Base-by-base conservation (phyloP, 2,329 filamentous ascomycete genomes). In the Alternaria arborescens region DNA sequence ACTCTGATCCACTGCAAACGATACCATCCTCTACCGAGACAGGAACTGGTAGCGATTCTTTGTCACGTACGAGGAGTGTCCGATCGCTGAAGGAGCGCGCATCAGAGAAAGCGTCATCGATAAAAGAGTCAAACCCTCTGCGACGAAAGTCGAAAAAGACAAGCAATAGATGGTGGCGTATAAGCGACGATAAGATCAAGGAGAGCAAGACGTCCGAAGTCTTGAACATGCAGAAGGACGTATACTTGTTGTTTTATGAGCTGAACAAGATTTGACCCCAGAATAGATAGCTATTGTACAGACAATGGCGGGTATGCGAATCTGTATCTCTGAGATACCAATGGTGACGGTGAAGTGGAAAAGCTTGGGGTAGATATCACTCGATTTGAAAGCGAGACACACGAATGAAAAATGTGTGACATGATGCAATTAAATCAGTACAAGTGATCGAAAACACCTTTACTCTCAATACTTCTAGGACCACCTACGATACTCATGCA, bases 171-270 rank as follows among this genome's bases (percentile, higher is more conserved):
- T 99, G 95, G 95, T 99, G 95, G 95, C 88, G 95, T 36, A 97
- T 99, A 67, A 97, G 94, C 67, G 95, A 99, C 77, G 95, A 99
- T 68, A 97, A 96, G 79, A 88, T 98, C 71, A 95, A 94, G 75
- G 94, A 98, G 79, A 91, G 93, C 68, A 97, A 94, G 82, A 98
- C 94, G 6, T 88, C 86, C 55, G 95, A 99, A 69, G 93, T 99
- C 7, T 79, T 99, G 59, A 88, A 89, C 8, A 97, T 97, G 93
- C 93, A 97, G 80, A 90, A 90, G 71, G 95, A 99, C 79, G 94
- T 98, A 0, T 99, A 99, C 78, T 82, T 99, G 75, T 80, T 99
- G 52, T 99, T 99, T 78, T 99, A 99, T 79, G 94, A 98, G 82
- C 82, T 97, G 70, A 91, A 94, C 51, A 66, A 69, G 61, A 66